Evolutionary conservation across 1,284 basidiomycete species (phyloP).

Genomic region (Ceratobasidium sp.): DNA sequence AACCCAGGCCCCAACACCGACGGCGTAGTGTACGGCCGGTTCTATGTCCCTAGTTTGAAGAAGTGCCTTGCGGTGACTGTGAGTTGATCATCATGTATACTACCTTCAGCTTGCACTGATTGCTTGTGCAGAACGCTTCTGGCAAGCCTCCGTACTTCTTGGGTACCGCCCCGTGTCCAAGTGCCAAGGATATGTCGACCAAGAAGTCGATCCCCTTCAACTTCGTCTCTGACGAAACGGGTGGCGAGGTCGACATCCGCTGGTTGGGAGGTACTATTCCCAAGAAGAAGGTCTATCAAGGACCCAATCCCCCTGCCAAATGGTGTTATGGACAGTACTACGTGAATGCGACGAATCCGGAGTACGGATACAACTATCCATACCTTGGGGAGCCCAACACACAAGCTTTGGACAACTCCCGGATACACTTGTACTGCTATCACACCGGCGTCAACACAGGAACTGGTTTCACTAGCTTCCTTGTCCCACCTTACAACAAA

Average conservation of each 20-base stretch:
- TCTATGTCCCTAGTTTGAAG: not conserved
- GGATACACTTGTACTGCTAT: too few species aligned
- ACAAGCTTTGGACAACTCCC: not conserved
- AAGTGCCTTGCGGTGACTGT: constrained; percentile 5
- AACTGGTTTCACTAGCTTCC: too few species aligned
- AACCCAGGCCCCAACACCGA: not conserved
- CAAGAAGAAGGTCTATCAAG: not conserved
- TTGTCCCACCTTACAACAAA: too few species aligned
- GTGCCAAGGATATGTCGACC: not conserved
- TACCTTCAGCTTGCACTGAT: not conserved
- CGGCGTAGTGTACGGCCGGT: not conserved
- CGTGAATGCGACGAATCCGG: not conserved
- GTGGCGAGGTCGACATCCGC: not conserved
- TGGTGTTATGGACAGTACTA: not conserved
- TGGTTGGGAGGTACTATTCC: not conserved
- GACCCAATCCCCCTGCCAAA: not conserved
- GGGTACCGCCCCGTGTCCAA: not conserved
- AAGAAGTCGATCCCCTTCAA: constrained; percentile 6
- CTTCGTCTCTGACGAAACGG: too few species aligned
- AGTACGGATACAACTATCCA: not conserved
- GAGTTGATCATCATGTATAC: not conserved
- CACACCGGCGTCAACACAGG: not conserved
- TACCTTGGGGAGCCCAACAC: not conserved
- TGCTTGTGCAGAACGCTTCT: not conserved
- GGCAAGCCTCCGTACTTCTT: not conserved